A percentile compares a stretch with the other conserved stretches of the same genome.
These are phyloP conservation scores for Pseudogymnoascus sp. DNA, from an alignment of 2,329 filamentous ascomycete genomes.

Conservation along the genomic window DNA sequence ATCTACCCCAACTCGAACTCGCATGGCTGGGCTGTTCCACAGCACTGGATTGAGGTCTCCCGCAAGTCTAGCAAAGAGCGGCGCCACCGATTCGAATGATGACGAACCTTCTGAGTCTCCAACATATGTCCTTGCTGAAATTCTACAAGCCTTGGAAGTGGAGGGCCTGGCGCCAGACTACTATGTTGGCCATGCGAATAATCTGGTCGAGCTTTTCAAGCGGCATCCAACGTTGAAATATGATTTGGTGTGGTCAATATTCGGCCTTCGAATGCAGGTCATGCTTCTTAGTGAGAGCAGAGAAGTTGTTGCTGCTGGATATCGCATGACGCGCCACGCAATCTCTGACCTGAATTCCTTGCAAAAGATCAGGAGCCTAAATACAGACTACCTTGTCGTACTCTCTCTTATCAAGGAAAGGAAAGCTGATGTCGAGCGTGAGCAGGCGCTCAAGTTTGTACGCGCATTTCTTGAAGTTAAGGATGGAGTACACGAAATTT, in stretches of 20 bases:
- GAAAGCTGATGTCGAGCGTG: conserved; percentile 93
- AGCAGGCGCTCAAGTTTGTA: conserved; percentile 95
- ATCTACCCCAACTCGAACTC: conserved; percentile 41
- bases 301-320: conserved; percentile 91
- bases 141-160: conserved; percentile 80
- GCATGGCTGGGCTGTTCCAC: conserved; percentile 42
- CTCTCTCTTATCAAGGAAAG: conserved; percentile 89
- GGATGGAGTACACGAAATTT: conserved; percentile 80
- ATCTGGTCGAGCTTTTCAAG: conserved; percentile 92
- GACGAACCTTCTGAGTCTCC: conserved; percentile 76
- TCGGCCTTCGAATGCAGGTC: conserved; percentile 85
- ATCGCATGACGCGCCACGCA: conserved; percentile 86
- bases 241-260: conserved; percentile 91
- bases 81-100: conserved; percentile 51
- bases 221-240: conserved; percentile 90
- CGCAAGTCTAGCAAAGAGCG: conserved; percentile 47
- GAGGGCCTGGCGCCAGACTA: conserved; percentile 88
- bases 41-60: conserved; percentile 49
- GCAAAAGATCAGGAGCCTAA: conserved; percentile 76
- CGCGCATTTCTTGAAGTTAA: conserved; percentile 94
- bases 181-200: conserved; percentile 89
- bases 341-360: conserved; percentile 88
- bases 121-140: conserved; percentile 82
- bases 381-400: conserved; percentile 89
- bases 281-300: conserved; percentile 94